Percentiles rank a stretch among this genome's conserved stretches.
Evolutionary conservation across 2,329 filamentous ascomycete genomes (phyloP).

Genomic region (Lasiodiplodia citricola): DNA sequence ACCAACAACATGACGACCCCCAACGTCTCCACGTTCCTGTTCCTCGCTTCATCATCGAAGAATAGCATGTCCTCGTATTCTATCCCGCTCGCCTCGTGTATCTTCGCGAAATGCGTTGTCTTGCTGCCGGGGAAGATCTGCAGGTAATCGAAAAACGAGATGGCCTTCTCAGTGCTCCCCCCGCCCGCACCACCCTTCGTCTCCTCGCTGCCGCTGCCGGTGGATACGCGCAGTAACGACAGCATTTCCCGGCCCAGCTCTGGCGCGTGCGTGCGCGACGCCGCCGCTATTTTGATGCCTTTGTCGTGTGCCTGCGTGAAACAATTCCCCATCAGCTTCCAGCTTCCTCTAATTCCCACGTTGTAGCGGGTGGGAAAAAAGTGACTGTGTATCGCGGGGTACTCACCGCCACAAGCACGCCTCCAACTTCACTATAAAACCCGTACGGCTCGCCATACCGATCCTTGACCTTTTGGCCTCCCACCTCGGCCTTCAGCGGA

Average conservation of each 20-base stretch:
- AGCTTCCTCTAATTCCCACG: background rate
- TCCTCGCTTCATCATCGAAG: conserved; percentile 90
- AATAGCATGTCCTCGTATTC: conserved; percentile 87
- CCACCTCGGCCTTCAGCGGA: conserved; percentile 63
- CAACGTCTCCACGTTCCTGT: conserved; percentile 78
- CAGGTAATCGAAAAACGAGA: conserved; percentile 62
- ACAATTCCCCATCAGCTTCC: background rate
- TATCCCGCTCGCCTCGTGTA: conserved; percentile 74
- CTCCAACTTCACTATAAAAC: conserved; percentile 54
- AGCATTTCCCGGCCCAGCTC: conserved; percentile 82
- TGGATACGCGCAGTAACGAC: conserved; percentile 68
- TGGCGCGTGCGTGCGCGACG: conserved; percentile 80
- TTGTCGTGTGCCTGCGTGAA: conserved; percentile 36
- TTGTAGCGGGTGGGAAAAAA: background rate
- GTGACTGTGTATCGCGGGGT: background rate
- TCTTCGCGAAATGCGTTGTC: conserved; percentile 78
- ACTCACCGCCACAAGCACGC: conserved; percentile 46
- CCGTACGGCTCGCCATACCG: conserved; percentile 52
- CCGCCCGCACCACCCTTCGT: conserved; percentile 32
- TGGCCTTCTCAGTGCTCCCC: conserved; percentile 34
- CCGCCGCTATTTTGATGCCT: conserved; percentile 69
- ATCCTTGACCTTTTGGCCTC: conserved; percentile 58
- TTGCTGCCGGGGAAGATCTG: conserved; percentile 78
- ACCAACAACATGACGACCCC: conserved; percentile 88
- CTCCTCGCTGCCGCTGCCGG: conserved; percentile 54